Evolutionary conservation across 1,284 basidiomycete species (phyloP).

Genomic region (Cutaneotrichosporon cavernicola): DNA sequence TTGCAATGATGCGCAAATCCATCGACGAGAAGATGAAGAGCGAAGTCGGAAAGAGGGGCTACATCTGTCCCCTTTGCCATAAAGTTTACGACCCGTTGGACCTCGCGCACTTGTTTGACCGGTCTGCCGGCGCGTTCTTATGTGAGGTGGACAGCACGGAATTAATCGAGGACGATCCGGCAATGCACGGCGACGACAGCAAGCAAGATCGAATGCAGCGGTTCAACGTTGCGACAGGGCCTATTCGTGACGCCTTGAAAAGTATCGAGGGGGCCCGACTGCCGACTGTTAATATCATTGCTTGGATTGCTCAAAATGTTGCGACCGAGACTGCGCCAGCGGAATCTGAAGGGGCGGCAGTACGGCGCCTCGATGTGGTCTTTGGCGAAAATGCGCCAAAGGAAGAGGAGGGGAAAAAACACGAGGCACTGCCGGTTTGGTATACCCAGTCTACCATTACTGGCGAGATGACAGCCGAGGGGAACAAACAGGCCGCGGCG

Average conservation of each 20-base stretch:
- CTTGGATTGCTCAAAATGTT: conserved; percentile 50
- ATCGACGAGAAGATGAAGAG: conserved; percentile 79
- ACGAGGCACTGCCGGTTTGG: conserved; percentile 91
- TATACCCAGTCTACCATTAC: conserved; percentile 92
- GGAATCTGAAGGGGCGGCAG: conserved; percentile 63
- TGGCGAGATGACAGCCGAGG: conserved; percentile 82
- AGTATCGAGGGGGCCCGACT: conserved; percentile 69
- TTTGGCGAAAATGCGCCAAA: conserved; percentile 73
- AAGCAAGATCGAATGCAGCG: conserved; percentile 89
- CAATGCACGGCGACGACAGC: conserved; percentile 50
- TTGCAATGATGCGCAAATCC: conserved; percentile 86
- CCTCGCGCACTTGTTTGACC: conserved; percentile 70
- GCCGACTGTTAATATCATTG: conserved; percentile 45
- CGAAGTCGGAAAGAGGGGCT: conserved; percentile 95
- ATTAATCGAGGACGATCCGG: conserved; percentile 79
- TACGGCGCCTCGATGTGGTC: conserved; percentile 63
- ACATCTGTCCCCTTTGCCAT: conserved; percentile 86
- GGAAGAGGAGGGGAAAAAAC: conserved; percentile 74
- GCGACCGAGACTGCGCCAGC: conserved; percentile 60
- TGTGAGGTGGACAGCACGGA: conserved; percentile 67
- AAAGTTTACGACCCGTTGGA: conserved; percentile 83
- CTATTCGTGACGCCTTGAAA: conserved; percentile 80
- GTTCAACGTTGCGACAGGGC: conserved; percentile 87
- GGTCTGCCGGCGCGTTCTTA: conserved; percentile 32
- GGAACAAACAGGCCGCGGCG: conserved; percentile 48